Percentiles rank a stretch among this genome's conserved stretches.
These are phyloP conservation scores for Adansonia digitata DNA, from an alignment of 345 rosid species.

Conservation along the genomic window DNA sequence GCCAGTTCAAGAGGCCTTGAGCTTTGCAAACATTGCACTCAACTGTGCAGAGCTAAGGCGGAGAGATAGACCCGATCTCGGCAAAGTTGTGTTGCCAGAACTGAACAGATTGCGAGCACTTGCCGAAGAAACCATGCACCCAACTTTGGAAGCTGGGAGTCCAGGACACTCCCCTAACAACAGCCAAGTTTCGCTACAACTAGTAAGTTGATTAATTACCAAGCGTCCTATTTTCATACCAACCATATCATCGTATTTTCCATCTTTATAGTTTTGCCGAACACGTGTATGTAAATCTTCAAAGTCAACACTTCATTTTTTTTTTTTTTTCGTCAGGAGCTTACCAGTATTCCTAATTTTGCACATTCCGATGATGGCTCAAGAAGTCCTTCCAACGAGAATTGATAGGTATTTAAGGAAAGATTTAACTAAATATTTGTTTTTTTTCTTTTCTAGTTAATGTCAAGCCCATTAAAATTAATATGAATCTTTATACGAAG, in stretches of 20 bases:
- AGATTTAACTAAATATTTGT: no score
- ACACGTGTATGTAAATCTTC: background rate
- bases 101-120: conserved; percentile 56
- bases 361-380: background rate
- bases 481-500: no score
- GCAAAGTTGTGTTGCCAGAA: conserved; percentile 58
- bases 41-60: conserved; percentile 70
- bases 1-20: conserved; percentile 72
- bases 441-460: no score
- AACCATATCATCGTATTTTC: background rate
- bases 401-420: no score
- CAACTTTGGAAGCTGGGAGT: conserved; percentile 22
- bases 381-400: background rate
- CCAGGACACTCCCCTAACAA: conserved; percentile 21
- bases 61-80: conserved; percentile 83
- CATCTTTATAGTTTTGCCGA: background rate
- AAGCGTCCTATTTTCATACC: background rate
- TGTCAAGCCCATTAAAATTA: no score
- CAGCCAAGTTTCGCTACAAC: conserved; percentile 33
- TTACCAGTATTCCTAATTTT: background rate
- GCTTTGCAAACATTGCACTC: conserved; percentile 56
- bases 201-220: conserved; percentile 23
- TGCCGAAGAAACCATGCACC: conserved; percentile 46
- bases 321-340: background rate
- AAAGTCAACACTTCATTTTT: background rate